Conservation (phyloP, 2,329 filamentous ascomycete species). For the Colletotrichum tamarilloi region DNA sequence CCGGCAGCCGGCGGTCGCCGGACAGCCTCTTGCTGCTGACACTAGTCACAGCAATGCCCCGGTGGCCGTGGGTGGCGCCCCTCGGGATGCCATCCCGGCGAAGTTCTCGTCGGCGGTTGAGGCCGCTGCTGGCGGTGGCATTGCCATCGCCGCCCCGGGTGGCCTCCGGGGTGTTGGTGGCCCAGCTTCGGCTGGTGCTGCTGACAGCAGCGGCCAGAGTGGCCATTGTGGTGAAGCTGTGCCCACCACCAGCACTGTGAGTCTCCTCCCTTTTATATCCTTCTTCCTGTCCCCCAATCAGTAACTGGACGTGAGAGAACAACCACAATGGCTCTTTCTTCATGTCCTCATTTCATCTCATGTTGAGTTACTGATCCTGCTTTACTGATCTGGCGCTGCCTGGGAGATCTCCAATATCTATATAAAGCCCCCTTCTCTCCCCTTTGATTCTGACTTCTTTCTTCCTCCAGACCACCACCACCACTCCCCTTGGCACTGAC, state of each 20-base stretch:
- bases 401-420: neutral
- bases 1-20: neutral
- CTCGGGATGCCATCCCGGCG: slow-evolving; percentile 7
- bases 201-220: neutral
- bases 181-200: neutral
- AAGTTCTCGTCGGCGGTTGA: slow-evolving; percentile 16
- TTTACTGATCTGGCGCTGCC: too few relatives aligned
- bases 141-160: slow-evolving; percentile 1
- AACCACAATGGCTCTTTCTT: neutral
- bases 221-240: neutral
- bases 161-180: neutral
- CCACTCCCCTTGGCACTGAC: neutral
- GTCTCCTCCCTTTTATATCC: neutral
- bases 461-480: neutral
- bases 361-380: too few relatives aligned
- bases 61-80: neutral
- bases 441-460: neutral
- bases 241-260: neutral
- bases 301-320: neutral
- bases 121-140: slow-evolving; percentile 1
- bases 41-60: slow-evolving; percentile 11
- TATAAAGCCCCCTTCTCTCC: neutral
- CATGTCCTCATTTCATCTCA: too few relatives aligned
- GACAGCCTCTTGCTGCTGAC: neutral
- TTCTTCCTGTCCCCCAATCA: neutral